phyloP scores from a whole-genome alignment of 78 protist species.

The Goniomonas avonlea region DNA sequence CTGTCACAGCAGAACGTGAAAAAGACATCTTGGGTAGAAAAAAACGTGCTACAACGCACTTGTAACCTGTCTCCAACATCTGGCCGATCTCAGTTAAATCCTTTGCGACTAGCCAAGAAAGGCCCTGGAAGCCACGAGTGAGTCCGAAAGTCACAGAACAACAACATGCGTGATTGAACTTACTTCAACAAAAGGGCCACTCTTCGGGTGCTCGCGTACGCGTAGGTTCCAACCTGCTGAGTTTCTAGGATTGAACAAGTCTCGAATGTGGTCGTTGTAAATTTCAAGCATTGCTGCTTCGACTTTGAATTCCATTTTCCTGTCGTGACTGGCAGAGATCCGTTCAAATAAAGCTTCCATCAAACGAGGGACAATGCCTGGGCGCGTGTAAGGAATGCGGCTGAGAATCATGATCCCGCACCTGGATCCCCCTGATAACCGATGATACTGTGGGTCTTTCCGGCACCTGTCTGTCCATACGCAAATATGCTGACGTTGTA shows the following conservation, averaged over 20 bases:
- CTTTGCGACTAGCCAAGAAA: too few relatives aligned
- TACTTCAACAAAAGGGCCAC: constrained; percentile 8
- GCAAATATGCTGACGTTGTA: constrained; percentile 15
- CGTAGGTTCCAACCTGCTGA: not conserved
- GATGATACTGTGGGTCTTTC: constrained; percentile 9
- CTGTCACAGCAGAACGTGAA: too few relatives aligned
- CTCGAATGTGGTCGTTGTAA: constrained; percentile 63
- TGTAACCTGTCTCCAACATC: too few relatives aligned
- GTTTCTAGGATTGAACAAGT: constrained; percentile 33
- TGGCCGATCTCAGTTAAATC: too few relatives aligned
- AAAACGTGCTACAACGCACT: too few relatives aligned
- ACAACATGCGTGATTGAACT: too few relatives aligned
- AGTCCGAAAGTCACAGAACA: too few relatives aligned
- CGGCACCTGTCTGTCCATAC: constrained; percentile 19
- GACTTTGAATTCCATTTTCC: not conserved
- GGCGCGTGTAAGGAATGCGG: too few relatives aligned
- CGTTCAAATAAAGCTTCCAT: not conserved
- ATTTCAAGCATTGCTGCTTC: constrained; percentile 52
- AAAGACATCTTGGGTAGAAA: too few relatives aligned
- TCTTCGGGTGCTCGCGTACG: constrained; percentile 20
- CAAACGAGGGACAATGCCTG: constrained; percentile 20
- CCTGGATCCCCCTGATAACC: not conserved
- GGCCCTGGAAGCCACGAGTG: too few relatives aligned
- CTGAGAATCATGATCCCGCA: too few relatives aligned
- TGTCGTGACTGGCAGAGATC: not conserved